Evolutionary conservation across 2,329 filamentous ascomycete genomes (phyloP).

Genomic region (Fusarium torreyae): DNA sequence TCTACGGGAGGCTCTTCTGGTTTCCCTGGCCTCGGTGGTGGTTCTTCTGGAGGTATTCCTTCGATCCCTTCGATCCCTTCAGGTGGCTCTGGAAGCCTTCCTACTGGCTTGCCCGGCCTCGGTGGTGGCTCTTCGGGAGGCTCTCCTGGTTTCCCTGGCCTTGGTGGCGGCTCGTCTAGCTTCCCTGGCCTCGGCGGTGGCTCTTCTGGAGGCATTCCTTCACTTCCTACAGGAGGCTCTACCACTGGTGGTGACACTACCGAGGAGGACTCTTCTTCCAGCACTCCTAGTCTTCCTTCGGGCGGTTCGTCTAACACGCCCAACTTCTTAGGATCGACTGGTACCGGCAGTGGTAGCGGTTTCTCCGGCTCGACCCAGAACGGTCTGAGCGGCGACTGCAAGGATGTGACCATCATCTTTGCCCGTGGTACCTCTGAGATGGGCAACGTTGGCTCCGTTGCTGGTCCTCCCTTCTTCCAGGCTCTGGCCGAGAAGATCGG

Average conservation of each 20-base stretch:
- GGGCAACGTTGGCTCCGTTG: conserved; percentile 66
- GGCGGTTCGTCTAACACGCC: background rate
- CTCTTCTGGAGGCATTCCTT: background rate
- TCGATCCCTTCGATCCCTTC: background rate
- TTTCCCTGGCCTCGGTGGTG: background rate
- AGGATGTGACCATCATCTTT: conserved; percentile 66
- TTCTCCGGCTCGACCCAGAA: conserved; percentile 44
- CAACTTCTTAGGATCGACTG: conserved; percentile 9
- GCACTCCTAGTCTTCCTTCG: conserved; percentile 7
- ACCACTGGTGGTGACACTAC: background rate
- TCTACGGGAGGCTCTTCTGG: background rate
- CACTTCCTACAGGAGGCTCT: background rate
- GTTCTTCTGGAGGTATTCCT: background rate
- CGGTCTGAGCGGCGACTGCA: conserved; percentile 46
- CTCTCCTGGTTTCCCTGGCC: background rate
- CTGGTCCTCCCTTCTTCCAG: conserved; percentile 66
- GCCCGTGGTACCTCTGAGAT: conserved; percentile 69
- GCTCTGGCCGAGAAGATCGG: conserved; percentile 60
- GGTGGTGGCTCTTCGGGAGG: background rate
- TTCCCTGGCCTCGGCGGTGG: background rate
- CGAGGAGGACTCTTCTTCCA: no score
- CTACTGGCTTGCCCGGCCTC: background rate
- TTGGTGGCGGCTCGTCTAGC: background rate
- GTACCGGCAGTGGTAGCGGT: conserved; percentile 6
- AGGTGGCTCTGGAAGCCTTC: background rate